Base-by-base conservation (phyloP, 148 eudicot genomes). In the Amaranthus hypochondriacus region DNA sequence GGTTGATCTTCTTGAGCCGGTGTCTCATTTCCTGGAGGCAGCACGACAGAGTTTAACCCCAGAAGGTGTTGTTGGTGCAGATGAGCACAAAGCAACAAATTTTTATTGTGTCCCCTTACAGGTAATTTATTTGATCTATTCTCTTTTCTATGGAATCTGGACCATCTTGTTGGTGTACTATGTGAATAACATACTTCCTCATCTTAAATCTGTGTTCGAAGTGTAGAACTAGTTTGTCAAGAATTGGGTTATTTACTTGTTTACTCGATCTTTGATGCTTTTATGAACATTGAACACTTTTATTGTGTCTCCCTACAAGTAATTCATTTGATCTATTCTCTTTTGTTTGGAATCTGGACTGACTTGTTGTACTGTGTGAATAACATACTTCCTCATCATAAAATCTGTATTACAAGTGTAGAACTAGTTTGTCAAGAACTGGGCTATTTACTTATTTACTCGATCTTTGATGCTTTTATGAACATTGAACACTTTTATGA, bases 1-100 rank as follows among this genome's bases (percentile, higher is more conserved):
- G 98, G 96, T 95, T 77, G 98, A 95, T 85, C 91, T 95, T 78
- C 91, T 95, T 52, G 98, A 95, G 85, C 98, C 98, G 13, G 97
- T 95, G 46, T 80, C 97, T 51, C 98, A 95, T 88, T 95, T 95
- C 81, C 77, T 95, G 28, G 98, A 90, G 67, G 84, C 90, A 68
- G 97, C 98, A 56, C 90, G 96, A 44, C 79, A 79, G 62, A 86
- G 78, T 84, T 87, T 95, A 83, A 81, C 82, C 74, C 84, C 90
- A 14, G 89, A 88, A 82, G 88, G 83, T 80, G 73, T 77, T 50
- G 70, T 71, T 70, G 84, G 80, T 48, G 42, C 70, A 28, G 96
- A 92, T 62, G 77, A 78, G 62, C 87, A 95, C 78, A 88, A 67
- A 73, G 96, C 93, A 68, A 75, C 84, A 74, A 95, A 88, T 75